Base-by-base conservation (phyloP, 768 basidiomycete genomes). In the Gloeostereum incarnatum region DNA sequence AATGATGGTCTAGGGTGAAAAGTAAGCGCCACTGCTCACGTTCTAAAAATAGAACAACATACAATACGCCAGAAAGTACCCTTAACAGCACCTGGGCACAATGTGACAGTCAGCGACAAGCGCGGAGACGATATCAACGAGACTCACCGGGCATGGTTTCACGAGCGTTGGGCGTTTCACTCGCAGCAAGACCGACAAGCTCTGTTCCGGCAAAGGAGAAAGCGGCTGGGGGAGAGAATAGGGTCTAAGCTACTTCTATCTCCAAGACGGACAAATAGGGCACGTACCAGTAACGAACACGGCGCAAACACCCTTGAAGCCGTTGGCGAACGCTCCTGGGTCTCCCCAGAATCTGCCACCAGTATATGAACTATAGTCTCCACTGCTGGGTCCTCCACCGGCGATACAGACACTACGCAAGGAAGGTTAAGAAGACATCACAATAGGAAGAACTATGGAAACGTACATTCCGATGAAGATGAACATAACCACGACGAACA, bases 131-230 rank as follows among this genome's bases (percentile, higher is more conserved):
- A n/a, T 7, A 13, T 31, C 5, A 31, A 23, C 25, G n/a, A 26
- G n/a, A 29, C 37, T 14, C 18, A 40, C 40, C 46, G 8, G 65
- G 65, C 62, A 67, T 65, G 11, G 62, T 62, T 18, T 54, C 46
- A 36, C 66, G 61, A 16, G 68, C 65, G 45, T 69, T 62, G 17
- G 65, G 66, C 1, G 68, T 69, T 50, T 69, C 68, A 45, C 58
- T 60, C 16, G 63, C 68, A 23, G 66, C 68, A 32, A 68, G 58
- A 40, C 68, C 66, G 20, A 69, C 60, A 38, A 69, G 57, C 42
- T 69, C 68, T 14, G 68, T 69, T 33, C 68, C 68, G 47, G 68
- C 63, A n/a, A n/a, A n/a, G n/a, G n/a, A n/a, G n/a, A n/a, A n/a
- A n/a, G n/a, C n/a, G n/a, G n/a, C n/a, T n/a, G n/a, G n/a, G n/a